Base-by-base conservation (phyloP, 768 basidiomycete species). In the Mycena galopus region DNA sequence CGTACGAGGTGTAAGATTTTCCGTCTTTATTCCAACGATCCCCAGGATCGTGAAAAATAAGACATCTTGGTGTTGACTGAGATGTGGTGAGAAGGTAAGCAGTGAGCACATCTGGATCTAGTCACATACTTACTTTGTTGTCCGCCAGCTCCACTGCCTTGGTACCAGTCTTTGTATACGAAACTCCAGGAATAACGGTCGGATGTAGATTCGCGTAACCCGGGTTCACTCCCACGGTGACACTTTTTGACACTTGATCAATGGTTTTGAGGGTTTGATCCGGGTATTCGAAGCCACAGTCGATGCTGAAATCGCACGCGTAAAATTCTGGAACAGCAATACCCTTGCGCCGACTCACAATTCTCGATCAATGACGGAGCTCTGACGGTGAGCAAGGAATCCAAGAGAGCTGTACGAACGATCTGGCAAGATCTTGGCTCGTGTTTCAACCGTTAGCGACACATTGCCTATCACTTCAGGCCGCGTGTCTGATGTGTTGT, bases 281-380 rank as follows among this genome's bases (percentile, higher is more conserved):
- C 16, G 67, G 67, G 12, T 62, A 25, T 1, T 69, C 67, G 35
- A 62, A 69, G 27, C 67, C 67, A 53, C 67, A 56, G 37, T 69
- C 50, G 2, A 69, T 53, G 35, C 67, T 69, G 19, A 25, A 39
- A 60, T 50, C n/a, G 16, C 17, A 57, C 32, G 2, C 11, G 56
- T 56, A 14, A 57, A 16, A 11, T 7, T 25, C 23, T 5, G n/a
- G n/a, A n/a, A 33, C 56, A 35, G 8, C 10, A 61, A n/a, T 27
- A 19, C 25, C 21, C 11, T 6, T 25, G n/a, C 23, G 27, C 21
- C 12, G 6, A 44, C 66, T 58, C 33, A 67, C 66, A 67, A 67
- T 17, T 67, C 57, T 10, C 66, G 57, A 25, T 59, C 47, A 37
- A 57, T 67, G 0, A 67, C 4, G 10, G 39, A 47, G n/a, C 25